phyloP scores from a whole-genome alignment of 371 early-diverging fungal species.

The Coemansia sp. region DNA sequence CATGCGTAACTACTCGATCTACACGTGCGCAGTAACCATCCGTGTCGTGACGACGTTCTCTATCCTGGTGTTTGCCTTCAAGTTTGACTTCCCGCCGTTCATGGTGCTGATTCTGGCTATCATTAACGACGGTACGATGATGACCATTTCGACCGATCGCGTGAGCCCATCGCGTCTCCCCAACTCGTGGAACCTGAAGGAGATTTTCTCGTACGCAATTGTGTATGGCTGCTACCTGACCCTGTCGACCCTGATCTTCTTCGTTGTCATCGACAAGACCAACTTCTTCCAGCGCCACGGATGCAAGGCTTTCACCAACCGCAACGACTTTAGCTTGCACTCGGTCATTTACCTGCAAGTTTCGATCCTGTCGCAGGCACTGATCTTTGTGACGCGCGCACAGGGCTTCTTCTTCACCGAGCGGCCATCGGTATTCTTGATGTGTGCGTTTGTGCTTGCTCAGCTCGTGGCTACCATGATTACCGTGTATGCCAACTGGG shows the following conservation, averaged over 20 bases:
- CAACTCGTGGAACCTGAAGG: slow-evolving; percentile 86
- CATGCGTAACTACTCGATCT: slow-evolving; percentile 86
- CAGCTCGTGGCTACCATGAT: slow-evolving; percentile 86
- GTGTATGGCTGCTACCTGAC: slow-evolving; percentile 71
- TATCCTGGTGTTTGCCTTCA: slow-evolving; percentile 72
- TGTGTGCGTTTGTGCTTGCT: slow-evolving; percentile 79
- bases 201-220: slow-evolving; percentile 74
- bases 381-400: slow-evolving; percentile 90
- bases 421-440: slow-evolving; percentile 74
- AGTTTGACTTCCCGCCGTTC: slow-evolving; percentile 78
- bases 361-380: slow-evolving; percentile 90
- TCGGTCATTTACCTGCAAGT: slow-evolving; percentile 89
- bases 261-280: slow-evolving; percentile 62
- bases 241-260: slow-evolving; percentile 76
- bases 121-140: slow-evolving; percentile 85
- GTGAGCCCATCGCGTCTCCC: slow-evolving; percentile 77
- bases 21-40: slow-evolving; percentile 86
- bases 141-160: slow-evolving; percentile 87
- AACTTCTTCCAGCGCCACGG: slow-evolving; percentile 55
- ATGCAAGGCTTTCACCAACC: slow-evolving; percentile 41
- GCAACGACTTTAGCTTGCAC: slow-evolving; percentile 57
- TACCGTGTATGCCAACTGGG: slow-evolving; percentile 72
- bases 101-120: slow-evolving; percentile 82
- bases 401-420: slow-evolving; percentile 79
- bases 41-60: slow-evolving; percentile 88